Evolutionary conservation across 2,329 filamentous ascomycete species (phyloP), one percentile per base, ranked within the genome.

Genomic region (Fusarium veterinarium): DNA sequence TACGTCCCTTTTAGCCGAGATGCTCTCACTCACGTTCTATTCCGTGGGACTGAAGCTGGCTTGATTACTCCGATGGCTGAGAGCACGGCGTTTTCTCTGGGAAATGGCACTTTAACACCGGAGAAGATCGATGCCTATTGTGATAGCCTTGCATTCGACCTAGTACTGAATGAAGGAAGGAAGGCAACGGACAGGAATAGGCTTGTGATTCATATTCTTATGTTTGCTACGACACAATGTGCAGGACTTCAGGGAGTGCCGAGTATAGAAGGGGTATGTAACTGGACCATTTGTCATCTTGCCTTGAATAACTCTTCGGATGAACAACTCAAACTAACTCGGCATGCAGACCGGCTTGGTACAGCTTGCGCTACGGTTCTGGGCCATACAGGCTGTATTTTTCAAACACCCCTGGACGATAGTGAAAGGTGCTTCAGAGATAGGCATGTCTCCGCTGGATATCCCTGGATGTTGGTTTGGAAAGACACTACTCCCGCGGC

Each of bases 291-390:
- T 20, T 0, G 3, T 20, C 23, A 28, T 20, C 3, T 14, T 52
- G 17, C 19, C 3, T n/a, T 20, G 8, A 5, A 2, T 1, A 6
- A 35, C 23, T 30, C 14, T 8, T 30, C 1, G 28, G 5, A 0
- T 12, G 28, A 2, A 17, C 4, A n/a, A 3, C 11, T 5, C 6
- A 5, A 3, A 20, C 28, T 56, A 10, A 56, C 16, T 25, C 16
- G 8, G 8, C 2, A 8, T 23, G 2, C 5, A 56, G 52, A 44
- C 9, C 8, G 5, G 17, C 12, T 33, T 45, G 16, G 52, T 56
- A 11, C 31, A 2, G 5, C 52, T 56, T 19, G 52, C 52, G 7
- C 1, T 56, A 3, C 17, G 52, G 0, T 56, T 56, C 9, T 56
- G 52, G 52, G 38, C 52, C 1, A 45, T 56, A 28, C 52, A 56